These are phyloP conservation scores for Golubevia sp. DNA, from an alignment of 1,284 basidiomycete species.

Conservation along the genomic window DNA sequence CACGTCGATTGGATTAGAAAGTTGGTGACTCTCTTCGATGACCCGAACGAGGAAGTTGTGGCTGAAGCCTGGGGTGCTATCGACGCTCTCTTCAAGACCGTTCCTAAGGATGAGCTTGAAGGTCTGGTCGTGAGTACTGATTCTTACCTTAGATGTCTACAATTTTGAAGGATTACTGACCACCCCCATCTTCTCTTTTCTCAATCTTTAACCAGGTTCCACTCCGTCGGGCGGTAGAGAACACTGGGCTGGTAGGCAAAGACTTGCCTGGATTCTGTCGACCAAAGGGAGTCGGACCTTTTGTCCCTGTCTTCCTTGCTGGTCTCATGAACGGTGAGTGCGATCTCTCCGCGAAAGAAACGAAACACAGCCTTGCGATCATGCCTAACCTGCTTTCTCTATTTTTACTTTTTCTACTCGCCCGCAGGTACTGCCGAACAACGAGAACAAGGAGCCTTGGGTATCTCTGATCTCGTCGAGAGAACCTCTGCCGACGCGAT, in stretches of 20 bases:
- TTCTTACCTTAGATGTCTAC: too few relatives aligned
- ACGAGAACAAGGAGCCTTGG: slow-evolving; percentile 86
- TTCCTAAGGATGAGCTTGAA: slow-evolving; percentile 91
- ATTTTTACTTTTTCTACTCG: not conserved
- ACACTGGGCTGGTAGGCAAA: slow-evolving; percentile 77
- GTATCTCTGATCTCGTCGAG: slow-evolving; percentile 91
- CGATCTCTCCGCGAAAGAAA: slow-evolving; percentile 11
- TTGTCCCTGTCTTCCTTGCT: slow-evolving; percentile 86
- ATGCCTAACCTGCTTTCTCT: not conserved
- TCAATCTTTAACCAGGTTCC: slow-evolving; percentile 72
- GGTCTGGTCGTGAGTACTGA: slow-evolving; percentile 50
- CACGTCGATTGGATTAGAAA: slow-evolving; percentile 94
- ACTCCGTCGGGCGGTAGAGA: slow-evolving; percentile 84
- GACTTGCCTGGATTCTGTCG: slow-evolving; percentile 85
- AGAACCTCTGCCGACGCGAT: slow-evolving; percentile 84
- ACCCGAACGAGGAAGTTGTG: slow-evolving; percentile 75
- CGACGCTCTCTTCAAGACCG: slow-evolving; percentile 84
- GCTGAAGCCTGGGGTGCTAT: slow-evolving; percentile 82
- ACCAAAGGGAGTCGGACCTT: slow-evolving; percentile 84
- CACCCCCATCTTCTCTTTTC: too few relatives aligned
- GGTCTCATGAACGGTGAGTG: slow-evolving; percentile 66
- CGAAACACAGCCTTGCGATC: slow-evolving; percentile 1
- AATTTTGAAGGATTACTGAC: too few relatives aligned
- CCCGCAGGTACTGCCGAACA: slow-evolving; percentile 65
- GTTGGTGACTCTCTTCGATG: slow-evolving; percentile 82